Percentiles rank a stretch among this genome's conserved stretches.
Conservation (phyloP, 768 basidiomycete genomes). For the Podaxis carcinomalis region DNA sequence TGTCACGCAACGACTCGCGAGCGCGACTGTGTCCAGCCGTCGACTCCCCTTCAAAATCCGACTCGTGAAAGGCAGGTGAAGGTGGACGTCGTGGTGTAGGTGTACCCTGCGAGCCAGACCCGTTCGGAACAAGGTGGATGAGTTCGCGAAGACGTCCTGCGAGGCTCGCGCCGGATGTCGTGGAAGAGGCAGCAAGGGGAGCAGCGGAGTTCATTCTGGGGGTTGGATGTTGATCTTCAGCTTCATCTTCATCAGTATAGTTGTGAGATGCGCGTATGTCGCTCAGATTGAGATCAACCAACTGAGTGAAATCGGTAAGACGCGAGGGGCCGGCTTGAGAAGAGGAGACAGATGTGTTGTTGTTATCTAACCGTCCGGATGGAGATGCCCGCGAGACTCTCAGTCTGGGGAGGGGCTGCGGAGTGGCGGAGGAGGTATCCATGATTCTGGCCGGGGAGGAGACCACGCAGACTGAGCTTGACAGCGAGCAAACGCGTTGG, state of each 20-base stretch:
- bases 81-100: constrained; percentile 20
- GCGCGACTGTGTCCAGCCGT: constrained; percentile 41
- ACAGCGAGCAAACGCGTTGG: not conserved
- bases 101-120: constrained; percentile 7
- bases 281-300: constrained; percentile 22
- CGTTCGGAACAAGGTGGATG: constrained; percentile 44
- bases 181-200: constrained; percentile 20
- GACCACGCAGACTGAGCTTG: constrained; percentile 2
- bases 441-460: constrained; percentile 15
- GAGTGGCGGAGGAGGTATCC: constrained; percentile 28
- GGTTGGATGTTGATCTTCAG: constrained; percentile 29
- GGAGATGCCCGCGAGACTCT: constrained; percentile 14
- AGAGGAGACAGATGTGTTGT: constrained; percentile 20
- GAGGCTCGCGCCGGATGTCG: constrained; percentile 33
- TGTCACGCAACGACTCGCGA: constrained; percentile 54
- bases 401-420: constrained; percentile 28
- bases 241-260: constrained; percentile 20
- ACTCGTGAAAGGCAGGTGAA: constrained; percentile 38
- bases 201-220: constrained; percentile 11
- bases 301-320: constrained; percentile 28
- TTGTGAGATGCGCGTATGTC: constrained; percentile 18
- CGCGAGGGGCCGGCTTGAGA: constrained; percentile 33
- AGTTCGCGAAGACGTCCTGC: constrained; percentile 63
- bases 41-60: constrained; percentile 51
- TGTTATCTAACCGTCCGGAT: constrained; percentile 22